Evolutionary conservation across 2,329 filamentous ascomycete species (phyloP).

Genomic region (Fusarium dlaminii): DNA sequence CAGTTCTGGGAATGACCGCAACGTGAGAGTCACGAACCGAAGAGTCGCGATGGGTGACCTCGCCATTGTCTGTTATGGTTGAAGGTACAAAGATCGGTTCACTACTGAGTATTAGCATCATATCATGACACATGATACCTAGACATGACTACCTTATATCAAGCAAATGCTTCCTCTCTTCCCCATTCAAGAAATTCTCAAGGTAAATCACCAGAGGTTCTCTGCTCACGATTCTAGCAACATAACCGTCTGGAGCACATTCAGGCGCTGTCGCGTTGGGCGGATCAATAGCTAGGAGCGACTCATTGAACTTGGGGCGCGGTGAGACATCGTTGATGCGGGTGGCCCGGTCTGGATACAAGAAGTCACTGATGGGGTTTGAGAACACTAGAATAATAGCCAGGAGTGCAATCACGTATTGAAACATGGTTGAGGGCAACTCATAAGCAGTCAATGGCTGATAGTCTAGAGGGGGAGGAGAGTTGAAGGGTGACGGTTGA

Average conservation of each 20-base stretch:
- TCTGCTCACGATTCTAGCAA: constrained; percentile 58
- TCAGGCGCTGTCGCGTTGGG: constrained; percentile 48
- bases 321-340: constrained; percentile 43
- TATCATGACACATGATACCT: not conserved
- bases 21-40: constrained; percentile 62
- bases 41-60: constrained; percentile 52
- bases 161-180: constrained; percentile 58
- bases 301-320: constrained; percentile 60
- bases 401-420: constrained; percentile 55
- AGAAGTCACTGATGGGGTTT: constrained; percentile 54
- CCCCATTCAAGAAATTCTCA: constrained; percentile 58
- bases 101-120: constrained; percentile 43
- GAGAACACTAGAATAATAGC: constrained; percentile 56
- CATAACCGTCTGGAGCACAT: constrained; percentile 55
- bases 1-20: constrained; percentile 59
- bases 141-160: constrained; percentile 62
- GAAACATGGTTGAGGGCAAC: constrained; percentile 49
- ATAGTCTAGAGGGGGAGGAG: not conserved
- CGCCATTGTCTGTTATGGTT: constrained; percentile 60
- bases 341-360: constrained; percentile 42
- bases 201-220: constrained; percentile 64
- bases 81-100: constrained; percentile 60
- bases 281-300: constrained; percentile 59
- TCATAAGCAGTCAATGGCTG: not conserved
- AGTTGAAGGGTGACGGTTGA: not conserved